Evolutionary conservation across 768 basidiomycete genomes (phyloP).

Genomic region (Lepiota brunneoincarnata): DNA sequence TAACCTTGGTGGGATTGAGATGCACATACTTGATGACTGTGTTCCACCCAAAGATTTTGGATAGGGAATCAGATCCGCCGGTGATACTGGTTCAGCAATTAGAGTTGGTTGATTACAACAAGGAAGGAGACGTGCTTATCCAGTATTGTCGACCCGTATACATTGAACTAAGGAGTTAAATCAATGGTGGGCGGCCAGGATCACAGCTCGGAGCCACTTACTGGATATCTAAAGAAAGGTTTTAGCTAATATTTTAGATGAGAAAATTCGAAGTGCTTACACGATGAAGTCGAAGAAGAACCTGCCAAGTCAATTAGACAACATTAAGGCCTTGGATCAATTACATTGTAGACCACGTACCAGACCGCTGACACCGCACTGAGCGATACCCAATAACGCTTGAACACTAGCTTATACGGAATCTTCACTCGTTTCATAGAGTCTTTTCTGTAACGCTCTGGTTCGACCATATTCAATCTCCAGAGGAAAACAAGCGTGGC

Average conservation of each 20-base stretch:
- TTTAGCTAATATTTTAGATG: neutral
- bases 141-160: conserved; percentile 78
- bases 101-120: neutral
- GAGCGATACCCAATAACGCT: conserved; percentile 73
- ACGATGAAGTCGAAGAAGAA: conserved; percentile 81
- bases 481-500: conserved; percentile 78
- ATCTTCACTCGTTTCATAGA: conserved; percentile 74
- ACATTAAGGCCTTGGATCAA: too few species aligned
- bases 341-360: conserved; percentile 31
- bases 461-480: conserved; percentile 83
- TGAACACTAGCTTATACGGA: conserved; percentile 74
- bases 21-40: conserved; percentile 72
- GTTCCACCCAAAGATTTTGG: conserved; percentile 77
- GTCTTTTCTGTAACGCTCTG: conserved; percentile 66
- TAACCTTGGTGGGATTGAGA: neutral
- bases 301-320: conserved; percentile 23
- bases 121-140: conserved; percentile 39
- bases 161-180: conserved; percentile 52
- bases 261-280: conserved; percentile 33
- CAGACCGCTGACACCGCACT: conserved; percentile 75
- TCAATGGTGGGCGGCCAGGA: neutral
- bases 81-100: conserved; percentile 48
- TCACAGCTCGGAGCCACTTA: conserved; percentile 30
- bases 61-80: conserved; percentile 47
- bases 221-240: conserved; percentile 53